These are phyloP conservation scores for Flaveria linearis DNA, from an alignment of 129 eudicot genomes.

Conservation along the genomic window DNA sequence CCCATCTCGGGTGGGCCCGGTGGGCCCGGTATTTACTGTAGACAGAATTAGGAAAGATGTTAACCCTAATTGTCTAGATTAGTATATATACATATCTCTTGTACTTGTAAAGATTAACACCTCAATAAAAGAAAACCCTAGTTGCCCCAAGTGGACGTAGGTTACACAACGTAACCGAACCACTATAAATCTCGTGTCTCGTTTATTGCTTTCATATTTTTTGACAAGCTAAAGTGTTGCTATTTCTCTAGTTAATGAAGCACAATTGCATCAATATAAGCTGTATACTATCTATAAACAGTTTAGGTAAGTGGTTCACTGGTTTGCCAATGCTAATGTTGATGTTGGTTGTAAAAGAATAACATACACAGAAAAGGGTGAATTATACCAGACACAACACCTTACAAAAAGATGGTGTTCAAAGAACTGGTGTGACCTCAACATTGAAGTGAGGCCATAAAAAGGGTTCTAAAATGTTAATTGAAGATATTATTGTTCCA, in stretches of 20 bases:
- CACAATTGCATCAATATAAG: neutral
- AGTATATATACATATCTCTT: too few relatives aligned
- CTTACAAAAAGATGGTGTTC: conserved; percentile 1
- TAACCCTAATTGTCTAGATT: too few relatives aligned
- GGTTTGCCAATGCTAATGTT: neutral
- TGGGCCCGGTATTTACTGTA: too few relatives aligned
- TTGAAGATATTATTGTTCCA: conserved; percentile 8
- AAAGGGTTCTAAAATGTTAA: conserved; percentile 5
- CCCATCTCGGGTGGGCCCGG: too few relatives aligned
- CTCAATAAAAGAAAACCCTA: too few relatives aligned
- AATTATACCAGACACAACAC: conserved; percentile 3
- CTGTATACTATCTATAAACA: neutral
- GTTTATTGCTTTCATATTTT: neutral
- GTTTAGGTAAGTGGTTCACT: neutral
- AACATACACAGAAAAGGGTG: neutral
- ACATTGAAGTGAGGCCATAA: neutral
- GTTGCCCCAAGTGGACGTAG: too few relatives aligned
- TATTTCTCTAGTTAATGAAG: neutral
- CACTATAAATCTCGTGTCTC: too few relatives aligned
- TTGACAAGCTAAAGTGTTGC: neutral
- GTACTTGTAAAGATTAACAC: too few relatives aligned
- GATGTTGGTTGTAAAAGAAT: neutral
- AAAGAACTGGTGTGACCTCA: conserved; percentile 1
- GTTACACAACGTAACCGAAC: too few relatives aligned
- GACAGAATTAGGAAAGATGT: too few relatives aligned